Conservation (phyloP, 2,329 filamentous ascomycete species). For the Volutella citrinella region DNA sequence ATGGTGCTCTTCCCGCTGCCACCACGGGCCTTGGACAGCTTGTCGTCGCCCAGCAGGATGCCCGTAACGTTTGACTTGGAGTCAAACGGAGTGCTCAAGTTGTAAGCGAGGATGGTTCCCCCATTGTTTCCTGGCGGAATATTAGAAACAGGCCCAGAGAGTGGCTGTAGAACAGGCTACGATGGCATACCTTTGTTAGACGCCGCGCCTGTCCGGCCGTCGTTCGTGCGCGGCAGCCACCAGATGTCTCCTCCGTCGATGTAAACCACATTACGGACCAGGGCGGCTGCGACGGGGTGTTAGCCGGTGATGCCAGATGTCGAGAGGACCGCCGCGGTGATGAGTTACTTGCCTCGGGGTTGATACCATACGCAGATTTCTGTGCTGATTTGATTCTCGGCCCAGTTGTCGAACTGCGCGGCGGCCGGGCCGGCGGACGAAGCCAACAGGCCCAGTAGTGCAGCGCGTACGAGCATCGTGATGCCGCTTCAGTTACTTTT, state of each 20-base stretch:
- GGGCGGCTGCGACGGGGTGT: conserved; percentile 41
- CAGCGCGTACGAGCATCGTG: conserved; percentile 17
- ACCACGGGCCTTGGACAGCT: conserved; percentile 44
- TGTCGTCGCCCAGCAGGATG: conserved; percentile 41
- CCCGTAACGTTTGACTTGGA: conserved; percentile 48
- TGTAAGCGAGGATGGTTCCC: conserved; percentile 55
- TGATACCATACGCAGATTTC: conserved; percentile 58
- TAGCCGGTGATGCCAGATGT: conserved; percentile 12
- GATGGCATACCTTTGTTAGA: conserved; percentile 40
- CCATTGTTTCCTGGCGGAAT: conserved; percentile 47
- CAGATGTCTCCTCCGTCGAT: conserved; percentile 59
- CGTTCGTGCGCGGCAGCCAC: conserved; percentile 49
- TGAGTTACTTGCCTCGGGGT: conserved; percentile 36
- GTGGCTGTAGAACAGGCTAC: neutral
- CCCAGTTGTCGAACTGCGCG: conserved; percentile 48
- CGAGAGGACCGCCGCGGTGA: neutral
- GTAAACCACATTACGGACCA: conserved; percentile 61
- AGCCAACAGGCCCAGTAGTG: conserved; percentile 16
- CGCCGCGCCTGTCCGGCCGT: conserved; percentile 35
- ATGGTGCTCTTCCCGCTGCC: conserved; percentile 48
- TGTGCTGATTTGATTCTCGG: conserved; percentile 49
- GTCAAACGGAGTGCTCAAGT: conserved; percentile 57
- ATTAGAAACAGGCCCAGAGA: no score
- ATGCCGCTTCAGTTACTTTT: no score
- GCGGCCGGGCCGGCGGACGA: conserved; percentile 10